These are phyloP conservation scores for Phytophthora palmivora DNA, from an alignment of 352 stramenopile species.

Conservation along the genomic window DNA sequence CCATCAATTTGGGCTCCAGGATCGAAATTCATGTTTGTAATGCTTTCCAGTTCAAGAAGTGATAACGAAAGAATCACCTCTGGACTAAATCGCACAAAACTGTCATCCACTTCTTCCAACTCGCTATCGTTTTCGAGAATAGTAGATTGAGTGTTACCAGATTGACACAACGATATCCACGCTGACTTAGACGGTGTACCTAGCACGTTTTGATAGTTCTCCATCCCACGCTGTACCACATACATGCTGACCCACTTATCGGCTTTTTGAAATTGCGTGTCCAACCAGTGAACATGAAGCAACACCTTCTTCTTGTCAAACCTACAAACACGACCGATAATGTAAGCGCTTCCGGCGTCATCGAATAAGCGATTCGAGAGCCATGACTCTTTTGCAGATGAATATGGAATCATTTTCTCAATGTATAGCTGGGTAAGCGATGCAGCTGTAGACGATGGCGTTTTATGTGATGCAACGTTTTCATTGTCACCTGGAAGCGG, in stretches of 20 bases:
- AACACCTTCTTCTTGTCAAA: slow-evolving; percentile 25
- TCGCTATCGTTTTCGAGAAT: slow-evolving; percentile 9
- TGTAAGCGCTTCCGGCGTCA: slow-evolving; percentile 20
- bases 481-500: too few species aligned
- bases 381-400: too few species aligned
- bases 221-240: slow-evolving; percentile 5
- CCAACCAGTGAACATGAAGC: slow-evolving; percentile 20
- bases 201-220: slow-evolving; percentile 21
- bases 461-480: too few species aligned
- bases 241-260: slow-evolving; percentile 4
- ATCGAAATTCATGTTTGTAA: slow-evolving; percentile 26
- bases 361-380: slow-evolving; percentile 2
- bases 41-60: slow-evolving; percentile 12
- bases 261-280: slow-evolving; percentile 24
- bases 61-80: background rate
- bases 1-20: slow-evolving; percentile 2
- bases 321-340: too few species aligned
- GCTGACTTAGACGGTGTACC: slow-evolving; percentile 11
- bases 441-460: too few species aligned
- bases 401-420: too few species aligned
- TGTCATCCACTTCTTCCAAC: slow-evolving; percentile 12
- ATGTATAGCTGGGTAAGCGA: too few species aligned
- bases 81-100: slow-evolving; percentile 2
- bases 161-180: slow-evolving; percentile 10
- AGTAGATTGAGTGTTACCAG: slow-evolving; percentile 2